Evolutionary conservation across 768 basidiomycete genomes (phyloP).

Genomic region (Leucocoprinus leucothites): DNA sequence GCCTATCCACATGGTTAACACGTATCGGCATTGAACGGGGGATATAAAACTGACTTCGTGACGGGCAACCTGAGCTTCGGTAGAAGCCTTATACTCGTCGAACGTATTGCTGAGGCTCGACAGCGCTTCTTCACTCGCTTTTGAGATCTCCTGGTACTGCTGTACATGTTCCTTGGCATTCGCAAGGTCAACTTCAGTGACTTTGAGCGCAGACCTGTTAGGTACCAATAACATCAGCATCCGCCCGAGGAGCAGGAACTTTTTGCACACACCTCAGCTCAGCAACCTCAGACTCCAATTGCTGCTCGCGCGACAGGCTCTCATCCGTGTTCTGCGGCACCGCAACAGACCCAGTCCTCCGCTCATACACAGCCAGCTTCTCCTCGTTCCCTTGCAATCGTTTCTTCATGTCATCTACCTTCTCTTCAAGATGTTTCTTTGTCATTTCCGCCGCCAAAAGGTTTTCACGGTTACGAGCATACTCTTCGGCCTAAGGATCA

Average conservation of each 20-base stretch:
- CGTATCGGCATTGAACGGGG: neutral
- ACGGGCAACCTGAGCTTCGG: slow-evolving; percentile 63
- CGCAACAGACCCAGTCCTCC: slow-evolving; percentile 40
- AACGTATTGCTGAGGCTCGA: slow-evolving; percentile 65
- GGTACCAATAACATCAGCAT: slow-evolving; percentile 1
- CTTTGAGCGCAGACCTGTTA: slow-evolving; percentile 67
- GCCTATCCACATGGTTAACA: slow-evolving; percentile 39
- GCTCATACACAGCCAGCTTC: slow-evolving; percentile 85
- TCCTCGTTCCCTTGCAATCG: slow-evolving; percentile 77
- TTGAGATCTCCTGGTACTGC: slow-evolving; percentile 85
- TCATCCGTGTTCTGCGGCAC: slow-evolving; percentile 35
- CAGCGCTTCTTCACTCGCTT: slow-evolving; percentile 77
- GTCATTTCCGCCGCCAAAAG: slow-evolving; percentile 74
- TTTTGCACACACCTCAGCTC: slow-evolving; percentile 71
- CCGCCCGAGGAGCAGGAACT: too few relatives aligned
- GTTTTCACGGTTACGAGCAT: slow-evolving; percentile 65
- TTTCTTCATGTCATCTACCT: slow-evolving; percentile 54
- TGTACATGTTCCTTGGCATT: slow-evolving; percentile 69
- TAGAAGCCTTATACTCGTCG: slow-evolving; percentile 75
- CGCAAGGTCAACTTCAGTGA: slow-evolving; percentile 73
- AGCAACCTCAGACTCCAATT: slow-evolving; percentile 80
- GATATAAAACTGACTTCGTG: slow-evolving; percentile 53
- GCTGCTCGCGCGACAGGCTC: slow-evolving; percentile 65
- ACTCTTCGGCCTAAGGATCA: slow-evolving; percentile 52
- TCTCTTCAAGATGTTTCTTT: slow-evolving; percentile 75